Conservation (phyloP, 73 alveolate genomes). For the Blepharisma japonicum region DNA sequence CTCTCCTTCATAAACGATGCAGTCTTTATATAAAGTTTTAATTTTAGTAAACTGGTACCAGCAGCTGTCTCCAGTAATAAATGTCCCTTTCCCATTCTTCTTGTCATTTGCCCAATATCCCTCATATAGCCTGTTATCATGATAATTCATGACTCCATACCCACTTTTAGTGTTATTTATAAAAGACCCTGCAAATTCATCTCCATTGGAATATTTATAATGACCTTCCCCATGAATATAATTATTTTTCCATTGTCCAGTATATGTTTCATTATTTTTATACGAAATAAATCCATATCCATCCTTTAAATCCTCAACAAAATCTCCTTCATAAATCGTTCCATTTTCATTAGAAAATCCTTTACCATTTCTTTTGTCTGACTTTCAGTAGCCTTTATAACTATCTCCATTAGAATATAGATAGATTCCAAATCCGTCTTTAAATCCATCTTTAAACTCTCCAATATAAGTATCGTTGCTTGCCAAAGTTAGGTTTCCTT, state of each 20-base stretch:
- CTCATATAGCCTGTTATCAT: not conserved
- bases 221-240: not conserved
- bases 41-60: too few relatives aligned
- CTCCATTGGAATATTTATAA: constrained; percentile 9
- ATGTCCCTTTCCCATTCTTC: not conserved
- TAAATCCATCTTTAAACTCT: too few relatives aligned
- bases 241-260: not conserved
- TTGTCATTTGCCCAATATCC: not conserved
- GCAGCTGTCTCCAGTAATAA: too few relatives aligned
- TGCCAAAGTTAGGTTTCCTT: too few relatives aligned
- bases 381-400: constrained; percentile 45
- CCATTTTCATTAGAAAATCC: constrained; percentile 24
- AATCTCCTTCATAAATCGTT: constrained; percentile 32
- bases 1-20: too few relatives aligned
- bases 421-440: too few relatives aligned
- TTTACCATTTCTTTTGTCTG: constrained; percentile 48
- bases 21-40: too few relatives aligned
- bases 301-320: constrained; percentile 31
- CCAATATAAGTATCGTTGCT: too few relatives aligned
- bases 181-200: not conserved
- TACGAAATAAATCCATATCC: constrained; percentile 28
- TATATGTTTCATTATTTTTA: not conserved
- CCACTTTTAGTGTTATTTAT: not conserved
- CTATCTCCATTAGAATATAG: constrained; percentile 38
- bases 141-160: constrained; percentile 19